Conservation (phyloP, 2,329 filamentous ascomycete genomes). For the Fusarium keratoplasticum region DNA sequence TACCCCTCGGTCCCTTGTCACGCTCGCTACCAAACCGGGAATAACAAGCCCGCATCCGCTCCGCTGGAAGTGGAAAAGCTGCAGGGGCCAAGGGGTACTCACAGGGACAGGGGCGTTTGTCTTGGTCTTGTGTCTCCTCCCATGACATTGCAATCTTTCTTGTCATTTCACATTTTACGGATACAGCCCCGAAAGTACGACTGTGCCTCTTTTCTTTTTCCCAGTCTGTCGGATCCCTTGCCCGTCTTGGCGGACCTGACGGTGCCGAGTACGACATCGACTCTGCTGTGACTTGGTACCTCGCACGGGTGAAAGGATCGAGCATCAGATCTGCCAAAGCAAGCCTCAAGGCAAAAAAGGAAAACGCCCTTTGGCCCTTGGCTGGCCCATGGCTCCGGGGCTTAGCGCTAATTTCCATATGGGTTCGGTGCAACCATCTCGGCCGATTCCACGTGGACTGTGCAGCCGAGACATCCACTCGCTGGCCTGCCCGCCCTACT, state of each 20-base stretch:
- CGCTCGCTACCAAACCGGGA: constrained; percentile 18
- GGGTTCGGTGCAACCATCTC: constrained; percentile 23
- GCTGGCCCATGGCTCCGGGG: not conserved
- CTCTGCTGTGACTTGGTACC: not conserved
- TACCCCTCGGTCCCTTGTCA: not conserved
- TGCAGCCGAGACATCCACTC: constrained; percentile 24
- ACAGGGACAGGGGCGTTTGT: constrained; percentile 8
- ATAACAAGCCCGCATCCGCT: constrained; percentile 21
- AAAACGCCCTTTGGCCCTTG: constrained; percentile 2
- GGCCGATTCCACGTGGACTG: constrained; percentile 34
- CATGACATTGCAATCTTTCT: not conserved
- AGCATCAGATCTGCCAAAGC: not conserved
- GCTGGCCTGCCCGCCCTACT: not conserved
- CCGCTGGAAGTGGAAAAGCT: not conserved
- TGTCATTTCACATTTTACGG: not conserved
- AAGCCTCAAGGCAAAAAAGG: not conserved
- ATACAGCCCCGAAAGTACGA: not conserved
- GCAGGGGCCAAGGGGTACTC: constrained; percentile 23
- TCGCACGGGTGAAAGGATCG: not conserved
- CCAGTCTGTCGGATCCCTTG: not conserved
- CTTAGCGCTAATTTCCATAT: constrained; percentile 12
- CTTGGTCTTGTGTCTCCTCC: not conserved
- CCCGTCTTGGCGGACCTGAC: not conserved
- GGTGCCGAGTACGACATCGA: not conserved
- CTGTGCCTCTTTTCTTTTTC: not conserved